Conservation (phyloP, 2,329 filamentous ascomycete genomes). For the Amesomyces nigricolor region DNA sequence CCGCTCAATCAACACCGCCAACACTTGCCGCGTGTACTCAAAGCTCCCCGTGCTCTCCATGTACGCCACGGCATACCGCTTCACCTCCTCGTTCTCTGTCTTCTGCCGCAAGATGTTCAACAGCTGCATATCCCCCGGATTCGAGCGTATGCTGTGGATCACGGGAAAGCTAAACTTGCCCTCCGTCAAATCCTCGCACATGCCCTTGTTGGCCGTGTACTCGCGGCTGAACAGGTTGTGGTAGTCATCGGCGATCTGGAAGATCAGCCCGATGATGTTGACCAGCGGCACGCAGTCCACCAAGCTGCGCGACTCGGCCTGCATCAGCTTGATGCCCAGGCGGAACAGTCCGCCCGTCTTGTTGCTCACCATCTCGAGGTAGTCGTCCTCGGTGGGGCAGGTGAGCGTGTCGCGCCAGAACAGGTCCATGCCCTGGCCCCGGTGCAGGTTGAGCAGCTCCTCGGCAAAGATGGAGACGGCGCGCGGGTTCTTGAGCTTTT, state of each 20-base stretch:
- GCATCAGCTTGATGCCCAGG: constrained; percentile 81
- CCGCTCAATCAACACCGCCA: constrained; percentile 57
- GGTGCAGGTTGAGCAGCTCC: constrained; percentile 77
- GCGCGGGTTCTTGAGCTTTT: constrained; percentile 63
- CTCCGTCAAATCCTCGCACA: constrained; percentile 93
- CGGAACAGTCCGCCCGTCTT: constrained; percentile 87
- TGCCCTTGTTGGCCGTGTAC: constrained; percentile 84
- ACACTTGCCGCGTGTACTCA: constrained; percentile 69
- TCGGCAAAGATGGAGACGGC: constrained; percentile 70
- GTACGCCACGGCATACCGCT: constrained; percentile 82
- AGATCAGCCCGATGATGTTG: constrained; percentile 77
- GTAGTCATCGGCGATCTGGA: constrained; percentile 92
- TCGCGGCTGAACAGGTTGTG: constrained; percentile 71
- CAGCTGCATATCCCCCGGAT: constrained; percentile 69
- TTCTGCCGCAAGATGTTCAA: constrained; percentile 92
- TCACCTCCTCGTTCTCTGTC: constrained; percentile 79
- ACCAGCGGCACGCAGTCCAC: constrained; percentile 76
- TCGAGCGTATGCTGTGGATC: constrained; percentile 82
- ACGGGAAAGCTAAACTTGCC: constrained; percentile 96
- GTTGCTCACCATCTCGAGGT: constrained; percentile 89
- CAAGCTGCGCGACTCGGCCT: constrained; percentile 57
- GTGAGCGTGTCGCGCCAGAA: constrained; percentile 84
- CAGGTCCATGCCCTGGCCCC: constrained; percentile 85
- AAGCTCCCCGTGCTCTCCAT: constrained; percentile 91
- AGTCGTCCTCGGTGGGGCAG: constrained; percentile 80